Evolutionary conservation across 2,329 filamentous ascomycete species (phyloP), one percentile per base, ranked within the genome.

Genomic region (Epichloe elymi): DNA sequence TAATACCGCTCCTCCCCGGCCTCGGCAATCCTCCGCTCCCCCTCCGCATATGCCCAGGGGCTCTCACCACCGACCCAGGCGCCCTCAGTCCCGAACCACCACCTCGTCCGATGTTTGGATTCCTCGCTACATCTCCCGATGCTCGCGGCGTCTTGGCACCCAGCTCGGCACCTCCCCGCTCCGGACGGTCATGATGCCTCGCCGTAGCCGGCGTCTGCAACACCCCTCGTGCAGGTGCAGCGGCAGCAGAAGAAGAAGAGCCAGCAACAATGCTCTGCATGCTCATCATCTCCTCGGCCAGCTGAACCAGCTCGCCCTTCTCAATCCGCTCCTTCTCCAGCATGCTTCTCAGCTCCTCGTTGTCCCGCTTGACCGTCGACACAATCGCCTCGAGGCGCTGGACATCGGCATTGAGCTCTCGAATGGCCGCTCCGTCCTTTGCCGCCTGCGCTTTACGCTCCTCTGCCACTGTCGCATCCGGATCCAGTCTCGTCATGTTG

Each of bases 251-350:
- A n/a, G 36, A 37, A 38, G 54, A 26, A 51, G 60, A 42, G 52
- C 50, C 51, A 53, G 46, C 46, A 23, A 70, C 67, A 47, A 74
- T 67, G 60, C 70, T 75, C 64, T 81, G 74, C 68, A 91, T 81
- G 48, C 74, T 73, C 68, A 93, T 83, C 82, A 93, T 86, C 70
- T 93, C 87, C 65, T 93, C 87, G 1, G 88, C 87, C 5, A 88
- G 77, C 51, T 82, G 79, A 37, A 93, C 87, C 39, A 93, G 73
- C 68, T 91, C 87, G 49, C 86, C 85, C 73, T 93, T 91, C 69
- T 93, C 87, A 19, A 88, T 78, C 6, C 87, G 76, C 68, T 93
- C 87, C 54, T 77, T 73, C 63, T 89, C 82, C 7, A 93, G 74
- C 58, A 86, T 75, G 17, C 71, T 66, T 36, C 83, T 70, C 26